These are phyloP conservation scores for Alternaria tenuissima DNA, from an alignment of 2,329 filamentous ascomycete genomes.

Conservation along the genomic window DNA sequence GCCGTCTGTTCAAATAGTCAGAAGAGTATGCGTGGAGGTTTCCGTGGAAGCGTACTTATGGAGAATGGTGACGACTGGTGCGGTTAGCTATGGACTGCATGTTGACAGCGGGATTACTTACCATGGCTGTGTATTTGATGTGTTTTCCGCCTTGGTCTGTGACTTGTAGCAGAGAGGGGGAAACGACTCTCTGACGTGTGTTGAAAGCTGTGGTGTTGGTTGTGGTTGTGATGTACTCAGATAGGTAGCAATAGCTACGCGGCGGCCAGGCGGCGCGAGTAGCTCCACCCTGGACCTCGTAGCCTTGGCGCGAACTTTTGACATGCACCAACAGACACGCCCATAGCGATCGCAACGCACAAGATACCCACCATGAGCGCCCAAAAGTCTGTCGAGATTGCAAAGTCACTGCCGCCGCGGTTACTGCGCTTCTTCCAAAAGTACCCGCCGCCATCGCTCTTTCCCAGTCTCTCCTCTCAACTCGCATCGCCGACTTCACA, in stretches of 20 bases:
- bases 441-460: conserved; percentile 74
- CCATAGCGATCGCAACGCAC: conserved; percentile 11
- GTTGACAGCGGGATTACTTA: conserved; percentile 37
- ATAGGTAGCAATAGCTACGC: conserved; percentile 31
- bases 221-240: conserved; percentile 17
- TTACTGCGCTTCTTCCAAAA: conserved; percentile 88
- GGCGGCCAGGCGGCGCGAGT: conserved; percentile 13
- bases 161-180: neutral
- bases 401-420: conserved; percentile 76
- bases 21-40: conserved; percentile 11
- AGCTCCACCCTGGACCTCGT: conserved; percentile 14
- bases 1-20: conserved; percentile 67
- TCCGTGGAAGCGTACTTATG: conserved; percentile 72
- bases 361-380: conserved; percentile 34
- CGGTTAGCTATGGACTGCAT: conserved; percentile 42
- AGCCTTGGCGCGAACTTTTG: conserved; percentile 25
- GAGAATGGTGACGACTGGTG: conserved; percentile 86
- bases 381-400: conserved; percentile 60
- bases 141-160: conserved; percentile 1
- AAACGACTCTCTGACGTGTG: neutral
- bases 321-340: conserved; percentile 8
- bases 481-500: conserved; percentile 23
- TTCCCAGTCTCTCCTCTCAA: conserved; percentile 43
- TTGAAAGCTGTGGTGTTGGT: conserved; percentile 9
- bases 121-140: conserved; percentile 46